Percentiles rank a stretch among this genome's conserved stretches.
Conservation (phyloP, 495 filamentous ascomycete species). For the Aspergillus conjunctus region DNA sequence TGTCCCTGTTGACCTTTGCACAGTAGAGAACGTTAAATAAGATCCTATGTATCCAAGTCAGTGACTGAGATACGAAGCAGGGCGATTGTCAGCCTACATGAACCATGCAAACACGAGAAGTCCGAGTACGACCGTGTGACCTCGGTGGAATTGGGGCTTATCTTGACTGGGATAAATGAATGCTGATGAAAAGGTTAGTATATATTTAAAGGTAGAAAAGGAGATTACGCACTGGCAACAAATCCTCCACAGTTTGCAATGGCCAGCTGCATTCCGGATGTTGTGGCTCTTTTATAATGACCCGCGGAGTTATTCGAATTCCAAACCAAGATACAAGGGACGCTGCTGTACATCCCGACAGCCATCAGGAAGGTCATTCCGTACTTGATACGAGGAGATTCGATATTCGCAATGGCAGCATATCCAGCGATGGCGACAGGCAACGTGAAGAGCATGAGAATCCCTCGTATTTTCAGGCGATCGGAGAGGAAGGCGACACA, state of each 20-base stretch:
- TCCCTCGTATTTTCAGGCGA: constrained; percentile 43
- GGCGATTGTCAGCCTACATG: constrained; percentile 51
- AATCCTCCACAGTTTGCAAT: constrained; percentile 61
- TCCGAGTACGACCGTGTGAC: constrained; percentile 61
- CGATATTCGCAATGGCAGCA: constrained; percentile 50
- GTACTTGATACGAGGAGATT: constrained; percentile 49
- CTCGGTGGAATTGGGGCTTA: constrained; percentile 49
- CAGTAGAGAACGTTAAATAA: constrained; percentile 66
- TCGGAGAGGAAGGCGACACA: constrained; percentile 50
- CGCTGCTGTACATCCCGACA: constrained; percentile 51
- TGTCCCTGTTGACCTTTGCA: constrained; percentile 66
- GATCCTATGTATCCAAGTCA: constrained; percentile 44
- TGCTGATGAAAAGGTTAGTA: constrained; percentile 32
- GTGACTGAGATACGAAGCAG: neutral
- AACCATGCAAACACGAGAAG: constrained; percentile 64
- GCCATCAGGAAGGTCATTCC: constrained; percentile 58
- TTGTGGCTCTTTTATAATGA: constrained; percentile 64
- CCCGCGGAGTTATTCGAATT: constrained; percentile 60
- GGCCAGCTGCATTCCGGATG: constrained; percentile 54
- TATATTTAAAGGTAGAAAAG: constrained; percentile 14
- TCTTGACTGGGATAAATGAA: constrained; percentile 61
- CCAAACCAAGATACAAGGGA: constrained; percentile 59
- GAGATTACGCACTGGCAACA: constrained; percentile 53
- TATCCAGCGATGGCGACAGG: constrained; percentile 53
- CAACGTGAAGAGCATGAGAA: constrained; percentile 51